Evolutionary conservation across 495 filamentous ascomycete species (phyloP).

Genomic region (Podospora pseudoanserina): DNA sequence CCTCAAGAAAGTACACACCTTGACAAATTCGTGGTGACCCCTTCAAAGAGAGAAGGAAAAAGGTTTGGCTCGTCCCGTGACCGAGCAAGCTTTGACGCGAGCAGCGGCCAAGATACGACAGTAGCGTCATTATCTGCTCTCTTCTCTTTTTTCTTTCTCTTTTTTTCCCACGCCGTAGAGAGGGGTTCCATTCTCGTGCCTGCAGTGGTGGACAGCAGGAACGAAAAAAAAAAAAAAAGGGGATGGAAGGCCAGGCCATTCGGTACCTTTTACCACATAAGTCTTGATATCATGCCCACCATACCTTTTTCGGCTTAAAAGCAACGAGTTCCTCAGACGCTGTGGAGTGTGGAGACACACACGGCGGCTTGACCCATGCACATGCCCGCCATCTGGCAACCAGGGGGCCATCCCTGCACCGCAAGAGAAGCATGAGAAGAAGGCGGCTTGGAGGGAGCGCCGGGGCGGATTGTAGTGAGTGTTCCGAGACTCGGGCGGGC

Average conservation of each 20-base stretch:
- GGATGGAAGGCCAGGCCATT: background rate
- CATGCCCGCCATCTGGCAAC: slow-evolving; percentile 25
- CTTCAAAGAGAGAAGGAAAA: background rate
- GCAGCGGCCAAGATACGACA: background rate
- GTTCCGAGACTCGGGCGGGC: slow-evolving; percentile 19
- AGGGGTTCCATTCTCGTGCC: background rate
- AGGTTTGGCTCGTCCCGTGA: background rate
- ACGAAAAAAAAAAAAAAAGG: background rate
- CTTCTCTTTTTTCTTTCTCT: no score
- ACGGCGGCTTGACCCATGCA: slow-evolving; percentile 20
- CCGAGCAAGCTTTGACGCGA: background rate
- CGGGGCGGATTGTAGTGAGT: slow-evolving; percentile 15
- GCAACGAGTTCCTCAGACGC: background rate
- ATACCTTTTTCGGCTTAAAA: slow-evolving; percentile 6
- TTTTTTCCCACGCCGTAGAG: no score
- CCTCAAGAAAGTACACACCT: background rate
- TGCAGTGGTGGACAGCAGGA: background rate
- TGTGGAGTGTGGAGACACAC: slow-evolving; percentile 9
- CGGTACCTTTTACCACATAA: background rate
- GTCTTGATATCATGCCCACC: background rate
- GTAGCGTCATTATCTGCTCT: background rate
- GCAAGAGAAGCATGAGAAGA: background rate
- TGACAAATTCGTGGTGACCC: background rate
- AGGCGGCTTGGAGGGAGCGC: background rate
- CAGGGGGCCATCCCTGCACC: slow-evolving; percentile 17